Evolutionary conservation across 164 flowering plant species (phyloP), one percentile per base, ranked within the genome.

Genomic region (Saururus chinensis): DNA sequence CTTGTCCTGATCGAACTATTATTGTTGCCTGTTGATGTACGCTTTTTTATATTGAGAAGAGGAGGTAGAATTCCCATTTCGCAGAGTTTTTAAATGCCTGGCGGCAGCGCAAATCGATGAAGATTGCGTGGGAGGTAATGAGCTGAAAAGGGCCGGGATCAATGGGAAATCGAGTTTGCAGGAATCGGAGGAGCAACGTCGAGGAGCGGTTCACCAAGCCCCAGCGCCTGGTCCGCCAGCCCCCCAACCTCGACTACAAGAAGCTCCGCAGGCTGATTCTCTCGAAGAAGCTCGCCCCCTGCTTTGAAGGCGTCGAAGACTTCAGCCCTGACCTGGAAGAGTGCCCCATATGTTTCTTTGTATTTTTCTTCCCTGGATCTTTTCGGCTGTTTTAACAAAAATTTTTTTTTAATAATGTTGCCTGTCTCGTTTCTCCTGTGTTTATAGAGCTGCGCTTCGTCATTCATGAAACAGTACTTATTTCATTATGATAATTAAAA

Each of bases 301-400:
- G 78, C 54, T 75, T 66, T 20, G 75, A 71, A 62, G 78, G 66
- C 11, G 64, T 64, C 19, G 78, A 75, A 16, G 78, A 75, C 9
- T 59, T 63, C 23, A 51, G 24, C n/a, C 48, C 73, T 35, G 75
- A 71, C 53, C 75, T 71, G 49, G 78, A 75, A 57, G 78, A 75
- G 41, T 75, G 78, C 70, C 78, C 78, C 12, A 75, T 75, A 57
- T 75, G 78, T 60, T 75, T 68, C 64, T 69, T 65, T 9, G 78
- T 75, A 71, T 64, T 49, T 60, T 42, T 51, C 20, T 17, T 35
- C 26, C 30, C 13, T 45, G 14, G 1, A n/a, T 61, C 49, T 60
- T 53, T 53, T n/a, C n/a, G n/a, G n/a, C n/a, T n/a, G n/a, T n/a
- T n/a, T n/a, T n/a, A n/a, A n/a, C n/a, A n/a, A n/a, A n/a, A n/a